These are phyloP conservation scores for Candida anglica DNA, from an alignment of 805 yeast genomes.

Conservation along the genomic window DNA sequence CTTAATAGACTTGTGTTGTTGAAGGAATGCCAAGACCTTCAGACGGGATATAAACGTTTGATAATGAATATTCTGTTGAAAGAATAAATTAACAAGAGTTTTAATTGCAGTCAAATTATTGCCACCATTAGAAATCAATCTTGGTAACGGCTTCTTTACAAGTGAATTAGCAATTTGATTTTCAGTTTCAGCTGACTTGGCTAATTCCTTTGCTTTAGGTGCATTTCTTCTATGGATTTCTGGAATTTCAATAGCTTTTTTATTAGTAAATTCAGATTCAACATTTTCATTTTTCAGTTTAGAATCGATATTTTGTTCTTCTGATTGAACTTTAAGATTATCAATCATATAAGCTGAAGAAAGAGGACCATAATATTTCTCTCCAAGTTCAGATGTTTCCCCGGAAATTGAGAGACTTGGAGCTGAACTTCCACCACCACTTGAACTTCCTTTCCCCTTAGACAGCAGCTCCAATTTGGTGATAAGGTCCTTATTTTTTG, in stretches of 20 bases:
- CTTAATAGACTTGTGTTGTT: slow-evolving; percentile 25
- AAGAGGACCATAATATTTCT: slow-evolving; percentile 49
- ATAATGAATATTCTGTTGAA: slow-evolving; percentile 36
- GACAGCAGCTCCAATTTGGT: too few relatives aligned
- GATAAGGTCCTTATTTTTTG: too few relatives aligned
- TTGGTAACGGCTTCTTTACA: slow-evolving; percentile 30
- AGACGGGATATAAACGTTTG: slow-evolving; percentile 34
- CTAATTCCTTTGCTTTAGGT: not conserved
- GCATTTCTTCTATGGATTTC: too few relatives aligned
- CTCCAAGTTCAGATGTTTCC: slow-evolving; percentile 36
- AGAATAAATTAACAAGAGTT: slow-evolving; percentile 37
- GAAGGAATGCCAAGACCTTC: slow-evolving; percentile 32
- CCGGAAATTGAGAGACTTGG: slow-evolving; percentile 25
- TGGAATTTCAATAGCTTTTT: too few relatives aligned
- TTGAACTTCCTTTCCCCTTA: too few relatives aligned
- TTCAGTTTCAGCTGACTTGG: not conserved
- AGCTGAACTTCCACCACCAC: too few relatives aligned
- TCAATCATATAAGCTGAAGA: slow-evolving; percentile 47
- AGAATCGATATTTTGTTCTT: not conserved
- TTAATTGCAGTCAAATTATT: slow-evolving; percentile 31
- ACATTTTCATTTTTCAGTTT: slow-evolving; percentile 18
- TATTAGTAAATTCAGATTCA: slow-evolving; percentile 17
- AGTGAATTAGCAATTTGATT: slow-evolving; percentile 17
- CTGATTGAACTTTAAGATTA: slow-evolving; percentile 19
- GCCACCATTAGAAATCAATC: slow-evolving; percentile 6